phyloP scores from a whole-genome alignment of 1,284 basidiomycete species.

The Apiotrichum sp. region DNA sequence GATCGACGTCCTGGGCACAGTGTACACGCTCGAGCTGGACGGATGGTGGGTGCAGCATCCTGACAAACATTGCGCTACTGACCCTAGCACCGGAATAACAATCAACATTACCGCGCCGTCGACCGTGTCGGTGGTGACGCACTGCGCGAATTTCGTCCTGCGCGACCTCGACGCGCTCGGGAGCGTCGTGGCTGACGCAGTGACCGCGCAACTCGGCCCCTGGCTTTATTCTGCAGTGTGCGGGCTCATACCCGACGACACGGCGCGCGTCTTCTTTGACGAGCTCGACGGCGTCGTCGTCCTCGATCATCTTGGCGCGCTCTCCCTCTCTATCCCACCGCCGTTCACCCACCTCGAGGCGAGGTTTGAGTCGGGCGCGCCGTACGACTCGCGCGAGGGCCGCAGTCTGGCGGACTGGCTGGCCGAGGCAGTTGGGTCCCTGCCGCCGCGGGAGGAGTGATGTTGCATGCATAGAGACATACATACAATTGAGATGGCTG shows the following conservation, averaged over 20 bases:
- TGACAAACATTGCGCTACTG: neutral
- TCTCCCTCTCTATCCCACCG: constrained; percentile 12
- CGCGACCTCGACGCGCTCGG: constrained; percentile 24
- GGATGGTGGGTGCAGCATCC: constrained; percentile 19
- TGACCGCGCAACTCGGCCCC: constrained; percentile 20
- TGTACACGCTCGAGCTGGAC: constrained; percentile 20
- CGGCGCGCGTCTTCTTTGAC: constrained; percentile 22
- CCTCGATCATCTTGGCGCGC: constrained; percentile 12
- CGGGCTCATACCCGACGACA: neutral
- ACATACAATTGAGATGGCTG: no score
- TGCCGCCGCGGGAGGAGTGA: neutral
- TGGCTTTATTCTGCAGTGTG: constrained; percentile 4
- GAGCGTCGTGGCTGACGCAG: constrained; percentile 20
- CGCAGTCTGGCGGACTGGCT: constrained; percentile 9
- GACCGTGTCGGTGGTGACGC: constrained; percentile 13
- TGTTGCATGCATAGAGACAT: no score
- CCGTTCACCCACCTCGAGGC: constrained; percentile 8
- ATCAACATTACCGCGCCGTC: constrained; percentile 20
- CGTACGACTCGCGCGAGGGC: constrained; percentile 9
- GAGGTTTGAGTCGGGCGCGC: neutral
- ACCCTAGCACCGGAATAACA: constrained; percentile 18
- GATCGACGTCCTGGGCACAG: constrained; percentile 17
- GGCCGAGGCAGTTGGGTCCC: neutral
- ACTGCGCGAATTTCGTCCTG: constrained; percentile 27
- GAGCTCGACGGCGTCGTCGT: constrained; percentile 27